A percentile compares a stretch with the other conserved stretches of the same genome.
phyloP scores from a whole-genome alignment of 2,329 filamentous ascomycete species.

The Fusarium equiseti region DNA sequence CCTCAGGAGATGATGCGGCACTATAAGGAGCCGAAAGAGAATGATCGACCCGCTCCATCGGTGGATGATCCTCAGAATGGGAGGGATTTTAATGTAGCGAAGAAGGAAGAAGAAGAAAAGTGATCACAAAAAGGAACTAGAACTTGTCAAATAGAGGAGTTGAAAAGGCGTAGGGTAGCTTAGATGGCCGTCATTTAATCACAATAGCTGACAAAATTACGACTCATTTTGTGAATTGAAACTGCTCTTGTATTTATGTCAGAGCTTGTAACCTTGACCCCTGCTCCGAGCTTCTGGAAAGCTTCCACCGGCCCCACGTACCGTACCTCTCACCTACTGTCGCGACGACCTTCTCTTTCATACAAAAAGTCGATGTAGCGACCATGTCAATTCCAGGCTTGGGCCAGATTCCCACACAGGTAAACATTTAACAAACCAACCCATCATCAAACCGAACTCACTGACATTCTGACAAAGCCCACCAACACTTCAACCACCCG shows the following conservation, averaged over 20 bases:
- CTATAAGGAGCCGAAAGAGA: constrained; percentile 69
- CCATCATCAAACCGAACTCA: neutral
- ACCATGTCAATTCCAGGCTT: constrained; percentile 80
- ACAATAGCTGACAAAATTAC: constrained; percentile 16
- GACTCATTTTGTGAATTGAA: fast-evolving
- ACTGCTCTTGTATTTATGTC: constrained; percentile 17
- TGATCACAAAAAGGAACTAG: neutral
- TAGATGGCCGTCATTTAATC: neutral
- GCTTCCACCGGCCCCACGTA: constrained; percentile 46
- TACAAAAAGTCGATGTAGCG: constrained; percentile 51
- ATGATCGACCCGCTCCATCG: constrained; percentile 61
- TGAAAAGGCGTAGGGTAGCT: constrained; percentile 15
- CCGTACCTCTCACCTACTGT: constrained; percentile 34
- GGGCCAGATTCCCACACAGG: constrained; percentile 73
- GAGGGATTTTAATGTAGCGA: constrained; percentile 22
- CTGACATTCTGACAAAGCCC: constrained; percentile 48
- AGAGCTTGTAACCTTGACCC: constrained; percentile 8
- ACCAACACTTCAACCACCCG: constrained; percentile 57
- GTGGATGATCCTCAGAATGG: constrained; percentile 52
- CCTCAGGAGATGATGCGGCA: constrained; percentile 76
- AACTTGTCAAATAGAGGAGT: neutral
- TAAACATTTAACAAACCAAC: constrained; percentile 49
- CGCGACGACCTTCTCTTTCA: constrained; percentile 22
- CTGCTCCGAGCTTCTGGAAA: constrained; percentile 46
- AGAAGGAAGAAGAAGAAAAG: constrained; percentile 33